Evolutionary conservation across 495 filamentous ascomycete genomes (phyloP).

Genomic region (Pseudotulostoma volvatum): DNA sequence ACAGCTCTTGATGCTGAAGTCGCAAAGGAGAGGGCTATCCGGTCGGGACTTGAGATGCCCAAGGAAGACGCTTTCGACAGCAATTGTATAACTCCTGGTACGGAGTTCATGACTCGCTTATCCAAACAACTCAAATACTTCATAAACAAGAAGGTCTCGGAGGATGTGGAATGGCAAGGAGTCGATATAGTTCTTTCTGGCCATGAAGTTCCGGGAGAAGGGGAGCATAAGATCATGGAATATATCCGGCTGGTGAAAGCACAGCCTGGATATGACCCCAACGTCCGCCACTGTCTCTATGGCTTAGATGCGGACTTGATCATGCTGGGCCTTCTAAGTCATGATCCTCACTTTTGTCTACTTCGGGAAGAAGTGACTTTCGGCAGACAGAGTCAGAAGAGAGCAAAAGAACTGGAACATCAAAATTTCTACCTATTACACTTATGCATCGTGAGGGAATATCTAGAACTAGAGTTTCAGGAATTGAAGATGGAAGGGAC

Average conservation of each 20-base stretch:
- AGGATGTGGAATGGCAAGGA: slow-evolving; percentile 92
- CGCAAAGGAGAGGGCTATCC: slow-evolving; percentile 77
- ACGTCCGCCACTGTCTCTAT: slow-evolving; percentile 92
- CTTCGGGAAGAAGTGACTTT: slow-evolving; percentile 97
- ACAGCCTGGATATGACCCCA: slow-evolving; percentile 85
- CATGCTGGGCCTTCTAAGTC: slow-evolving; percentile 92
- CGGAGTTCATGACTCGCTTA: slow-evolving; percentile 94
- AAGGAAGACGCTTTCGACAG: slow-evolving; percentile 95
- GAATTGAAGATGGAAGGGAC: slow-evolving; percentile 65
- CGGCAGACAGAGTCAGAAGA: slow-evolving; percentile 66
- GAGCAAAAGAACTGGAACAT: slow-evolving; percentile 91
- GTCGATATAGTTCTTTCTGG: slow-evolving; percentile 93
- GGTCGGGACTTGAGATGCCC: slow-evolving; percentile 78
- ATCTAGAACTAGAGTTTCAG: slow-evolving; percentile 92
- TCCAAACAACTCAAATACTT: slow-evolving; percentile 94
- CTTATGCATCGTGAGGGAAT: slow-evolving; percentile 92
- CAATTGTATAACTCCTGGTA: slow-evolving; percentile 97
- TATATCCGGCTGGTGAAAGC: slow-evolving; percentile 95
- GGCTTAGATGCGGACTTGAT: slow-evolving; percentile 96
- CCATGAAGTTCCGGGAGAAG: slow-evolving; percentile 97
- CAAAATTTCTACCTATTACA: slow-evolving; percentile 99
- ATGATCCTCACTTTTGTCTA: slow-evolving; percentile 96
- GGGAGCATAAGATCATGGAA: slow-evolving; percentile 99
- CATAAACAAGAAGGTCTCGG: slow-evolving; percentile 93
- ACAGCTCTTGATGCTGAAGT: slow-evolving; percentile 83